Evolutionary conservation across 2,329 filamentous ascomycete species (phyloP), one percentile per base, ranked within the genome.

Genomic region (Fusarium humuli): DNA sequence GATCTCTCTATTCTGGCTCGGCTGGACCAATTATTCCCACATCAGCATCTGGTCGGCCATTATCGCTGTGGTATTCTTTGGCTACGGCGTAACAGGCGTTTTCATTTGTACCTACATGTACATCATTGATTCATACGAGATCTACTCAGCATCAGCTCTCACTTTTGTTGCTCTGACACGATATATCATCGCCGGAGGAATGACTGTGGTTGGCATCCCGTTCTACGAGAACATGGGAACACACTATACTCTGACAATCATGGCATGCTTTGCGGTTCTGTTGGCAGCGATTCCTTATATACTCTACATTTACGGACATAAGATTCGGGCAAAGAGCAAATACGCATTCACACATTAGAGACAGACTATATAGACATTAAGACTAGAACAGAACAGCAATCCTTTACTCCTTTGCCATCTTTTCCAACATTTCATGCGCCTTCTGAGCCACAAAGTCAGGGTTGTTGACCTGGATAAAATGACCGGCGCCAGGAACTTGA

Each of bases 381-480:
- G 16, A 41, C 4, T 20, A 2, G 16, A 14, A 16, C 7, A 4
- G 5, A 3, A 11, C 10, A 8, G 18, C 9, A 6, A 34, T 42
- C 13, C 4, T 10, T 16, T 32, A 61, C 10, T 45, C 12, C 7
- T 52, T n/a, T 11, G 56, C 29, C 3, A 67, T 18, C 8, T 45
- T 47, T 22, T 68, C 27, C 29, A 73, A 23, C 5, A 73, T 37
- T 3, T 63, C 52, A 1, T 68, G 13, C 1, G 67, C 13, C 29
- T 67, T 68, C 25, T 58, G 6, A 0, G 78, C 79, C 9, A 86
- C 84, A 60, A 84, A 79, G 2, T 61, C 77, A 5, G 87, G 86
- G 29, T 84, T 82, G 64, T 88, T 86, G 37, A 77, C 79, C 68
- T 89, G 87, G 25, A 89, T 82, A 60, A 76, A 76, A 48, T 76